phyloP scores from a whole-genome alignment of 2,329 filamentous ascomycete genomes.

The Diplodia mutila region DNA sequence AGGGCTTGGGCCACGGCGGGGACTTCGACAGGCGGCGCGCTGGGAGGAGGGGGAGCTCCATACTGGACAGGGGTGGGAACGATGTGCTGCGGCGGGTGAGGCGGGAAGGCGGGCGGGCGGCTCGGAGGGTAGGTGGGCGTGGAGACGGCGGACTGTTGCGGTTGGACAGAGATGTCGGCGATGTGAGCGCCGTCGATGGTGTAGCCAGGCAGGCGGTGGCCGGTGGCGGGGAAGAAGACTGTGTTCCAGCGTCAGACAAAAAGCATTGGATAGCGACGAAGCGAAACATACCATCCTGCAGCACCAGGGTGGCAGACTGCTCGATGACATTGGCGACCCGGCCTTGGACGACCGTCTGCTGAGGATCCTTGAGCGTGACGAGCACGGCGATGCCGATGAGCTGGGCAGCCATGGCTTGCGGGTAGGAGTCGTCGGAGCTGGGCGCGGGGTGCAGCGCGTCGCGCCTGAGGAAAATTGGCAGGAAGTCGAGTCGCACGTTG shows the following conservation, averaged over 20 bases:
- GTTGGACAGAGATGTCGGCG: conserved; percentile 60
- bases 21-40: conserved; percentile 32
- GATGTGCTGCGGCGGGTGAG: conserved; percentile 8
- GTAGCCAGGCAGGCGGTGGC: conserved; percentile 57
- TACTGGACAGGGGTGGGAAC: conserved; percentile 32
- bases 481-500: conserved; percentile 3
- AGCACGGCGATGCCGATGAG: conserved; percentile 78
- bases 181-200: conserved; percentile 62
- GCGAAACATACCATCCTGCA: conserved; percentile 68
- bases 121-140: conserved; percentile 24
- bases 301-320: conserved; percentile 62
- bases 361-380: conserved; percentile 70
- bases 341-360: conserved; percentile 68
- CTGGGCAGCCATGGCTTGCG: conserved; percentile 59
- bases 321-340: conserved; percentile 72
- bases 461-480: not conserved
- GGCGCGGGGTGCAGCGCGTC: not conserved
- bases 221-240: conserved; percentile 60
- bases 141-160: conserved; percentile 33
- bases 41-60: conserved; percentile 27
- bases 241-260: conserved; percentile 10
- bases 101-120: conserved; percentile 24
- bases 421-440: not conserved
- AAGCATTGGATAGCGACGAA: not conserved
- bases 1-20: conserved; percentile 21